Percentiles rank a stretch among this genome's conserved stretches.
Evolutionary conservation across 2,329 filamentous ascomycete species (phyloP).

Genomic region (Clarireedia hainanense): DNA sequence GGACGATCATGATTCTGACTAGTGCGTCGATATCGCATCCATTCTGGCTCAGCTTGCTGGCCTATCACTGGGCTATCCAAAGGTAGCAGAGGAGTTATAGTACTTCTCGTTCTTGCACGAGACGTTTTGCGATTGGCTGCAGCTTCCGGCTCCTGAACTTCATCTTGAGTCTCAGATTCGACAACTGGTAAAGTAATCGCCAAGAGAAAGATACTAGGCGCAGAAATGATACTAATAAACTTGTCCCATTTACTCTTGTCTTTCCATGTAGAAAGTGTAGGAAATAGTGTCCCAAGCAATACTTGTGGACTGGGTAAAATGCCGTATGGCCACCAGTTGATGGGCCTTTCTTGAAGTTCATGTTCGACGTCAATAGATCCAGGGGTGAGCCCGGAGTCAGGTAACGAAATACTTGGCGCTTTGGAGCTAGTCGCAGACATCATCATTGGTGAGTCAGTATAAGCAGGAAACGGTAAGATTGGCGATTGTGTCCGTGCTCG

Average conservation of each 20-base stretch:
- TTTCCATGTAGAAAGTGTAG: conserved; percentile 74
- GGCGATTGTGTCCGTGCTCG: conserved; percentile 22
- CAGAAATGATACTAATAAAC: conserved; percentile 70
- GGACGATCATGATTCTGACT: conserved; percentile 22
- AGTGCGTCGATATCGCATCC: conserved; percentile 49
- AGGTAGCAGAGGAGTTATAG: conserved; percentile 16
- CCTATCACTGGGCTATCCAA: conserved; percentile 22
- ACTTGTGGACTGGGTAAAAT: conserved; percentile 65
- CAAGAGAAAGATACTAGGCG: conserved; percentile 84
- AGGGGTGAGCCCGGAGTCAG: conserved; percentile 18
- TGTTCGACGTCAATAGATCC: conserved; percentile 21
- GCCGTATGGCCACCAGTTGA: conserved; percentile 76
- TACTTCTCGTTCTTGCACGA: conserved; percentile 24
- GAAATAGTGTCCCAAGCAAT: conserved; percentile 70
- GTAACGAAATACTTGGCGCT: conserved; percentile 26
- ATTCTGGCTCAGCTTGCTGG: conserved; percentile 40
- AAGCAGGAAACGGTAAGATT: conserved; percentile 26
- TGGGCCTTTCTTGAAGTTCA: conserved; percentile 28
- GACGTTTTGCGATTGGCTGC: conserved; percentile 9
- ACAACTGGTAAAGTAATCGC: conserved; percentile 89
- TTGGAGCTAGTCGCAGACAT: conserved; percentile 23
- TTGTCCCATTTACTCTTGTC: conserved; percentile 82
- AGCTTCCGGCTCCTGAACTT: conserved; percentile 29
- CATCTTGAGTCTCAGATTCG: conserved; percentile 54
- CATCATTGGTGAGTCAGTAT: conserved; percentile 27